Conservation (phyloP, 352 stramenopile species). For the Thraustochytrium sp. region DNA sequence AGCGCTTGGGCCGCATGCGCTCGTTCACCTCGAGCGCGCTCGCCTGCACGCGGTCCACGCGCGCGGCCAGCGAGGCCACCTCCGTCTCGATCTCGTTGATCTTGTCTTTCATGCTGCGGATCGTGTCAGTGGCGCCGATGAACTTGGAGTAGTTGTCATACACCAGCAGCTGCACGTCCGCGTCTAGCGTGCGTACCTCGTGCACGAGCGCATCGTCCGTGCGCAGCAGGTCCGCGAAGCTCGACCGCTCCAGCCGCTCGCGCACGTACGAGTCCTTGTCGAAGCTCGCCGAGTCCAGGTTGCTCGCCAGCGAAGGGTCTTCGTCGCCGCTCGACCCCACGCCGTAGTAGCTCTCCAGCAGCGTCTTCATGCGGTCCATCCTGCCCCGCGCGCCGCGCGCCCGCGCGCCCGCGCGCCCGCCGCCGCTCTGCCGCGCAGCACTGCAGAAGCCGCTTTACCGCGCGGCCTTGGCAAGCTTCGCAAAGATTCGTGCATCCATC, state of each 20-base stretch:
- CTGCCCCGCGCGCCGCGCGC: background rate
- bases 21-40: constrained; percentile 23
- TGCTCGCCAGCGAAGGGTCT: background rate
- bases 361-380: constrained; percentile 42
- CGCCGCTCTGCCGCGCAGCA: too few relatives aligned
- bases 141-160: constrained; percentile 99
- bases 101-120: constrained; percentile 62
- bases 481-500: too few relatives aligned
- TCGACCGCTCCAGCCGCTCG: background rate
- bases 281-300: constrained; percentile 17
- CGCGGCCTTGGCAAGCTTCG: too few relatives aligned
- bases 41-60: constrained; percentile 42
- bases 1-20: constrained; percentile 48
- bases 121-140: constrained; percentile 97
- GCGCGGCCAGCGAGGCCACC: constrained; percentile 39
- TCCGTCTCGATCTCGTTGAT: constrained; percentile 52
- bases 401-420: background rate
- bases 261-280: background rate
- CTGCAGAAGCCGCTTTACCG: too few relatives aligned
- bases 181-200: constrained; percentile 90
- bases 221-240: constrained; percentile 14
- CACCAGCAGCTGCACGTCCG: constrained; percentile 98
- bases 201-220: constrained; percentile 39
- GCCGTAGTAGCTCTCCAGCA: constrained; percentile 39
- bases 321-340: background rate